Base-by-base conservation (phyloP, 306 rosid genomes). In the Gastrolobium bilobum region DNA sequence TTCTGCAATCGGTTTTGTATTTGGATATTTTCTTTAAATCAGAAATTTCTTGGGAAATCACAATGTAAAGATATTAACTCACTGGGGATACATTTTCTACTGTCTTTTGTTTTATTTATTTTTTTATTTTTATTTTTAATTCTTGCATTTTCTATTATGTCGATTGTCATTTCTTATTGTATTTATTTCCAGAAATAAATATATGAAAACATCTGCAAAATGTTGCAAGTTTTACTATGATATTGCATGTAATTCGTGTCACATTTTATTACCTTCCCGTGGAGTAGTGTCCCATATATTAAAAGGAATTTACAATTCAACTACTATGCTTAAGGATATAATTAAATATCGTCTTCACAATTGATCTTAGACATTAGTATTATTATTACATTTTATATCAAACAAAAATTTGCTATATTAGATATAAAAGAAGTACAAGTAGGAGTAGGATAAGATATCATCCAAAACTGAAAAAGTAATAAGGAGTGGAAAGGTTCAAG, bases 361-460 rank as follows among this genome's bases (percentile, higher is more conserved):
- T 71, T 72, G 53, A 29, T 40, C 39, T 71, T 47, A 42, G 64
- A 39, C 38, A 53, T 71, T 34, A 47, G 29, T 70, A 70, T 38
- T 51, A n/a, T 4, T 34, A n/a, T 4, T 34, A 3, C 15, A 14
- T 31, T 44, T 57, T 11, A 29, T n/a, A 30, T 5, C 43, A 42
- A 73, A n/a, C 20, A 26, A 39, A 43, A 15, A 7, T 58, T 13
- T 42, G 38, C 33, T 44, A 13, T 31, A n/a, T 38, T 13, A 43
- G 31, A 43, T 43, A 58, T 6, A 43, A 34, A 58, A 46, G 20
- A 6, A 40, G 44, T 73, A 30, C 20, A 29, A 31, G n/a, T 31
- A 42, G 52, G 71, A 61, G 13, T 30, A 30, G 42, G 20, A 35
- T 75, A 15, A 34, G n/a, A 60, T 15, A 47, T 61, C 4, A 4